Evolutionary conservation across 345 rosid species (phyloP), one percentile per base, ranked within the genome.

Genomic region (Bretschneidera sinensis): DNA sequence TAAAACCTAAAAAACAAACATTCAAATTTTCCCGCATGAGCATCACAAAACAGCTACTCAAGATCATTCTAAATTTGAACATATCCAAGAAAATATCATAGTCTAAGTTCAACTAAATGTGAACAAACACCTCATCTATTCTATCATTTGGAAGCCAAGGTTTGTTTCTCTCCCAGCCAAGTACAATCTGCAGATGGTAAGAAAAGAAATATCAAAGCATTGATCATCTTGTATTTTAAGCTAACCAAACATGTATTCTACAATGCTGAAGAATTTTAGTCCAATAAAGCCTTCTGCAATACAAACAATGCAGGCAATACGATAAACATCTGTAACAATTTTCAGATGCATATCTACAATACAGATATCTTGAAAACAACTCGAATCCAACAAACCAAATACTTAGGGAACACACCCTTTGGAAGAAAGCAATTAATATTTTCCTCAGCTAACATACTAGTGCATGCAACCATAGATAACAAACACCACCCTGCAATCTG

Each of bases 111-210:
- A 2, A 28, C 39, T 56, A 63, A 35, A 68, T 24, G 21, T 24
- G 33, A 63, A 52, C 51, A 57, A 61, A 21, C 11, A 95, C 99
- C 97, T 88, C 95, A 54, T 82, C 78, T 65, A 85, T 70, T 75
- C 63, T 85, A 35, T 78, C 84, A 71, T 78, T 88, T 4, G 96
- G 95, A 79, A 94, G 90, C 99, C 99, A 94, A 51, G 95, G 75
- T 72, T 90, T 94, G 55, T 81, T 80, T 5, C 68, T 61, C 70
- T 82, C 89, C 97, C 99, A 94, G 48, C 67, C 85, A 66, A 57
- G 62, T 53, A 78, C 73, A 35, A 65, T 85, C 99, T 90, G 85
- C 68, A 49, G 57, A 53, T 57, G n/a, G n/a, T 54, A 45, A 22
- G 57, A 72, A 47, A 43, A 28, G 35, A 48, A 4, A 48, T 17